Evolutionary conservation across 2,329 filamentous ascomycete genomes (phyloP).

Genomic region (Claviceps lovelessii): DNA sequence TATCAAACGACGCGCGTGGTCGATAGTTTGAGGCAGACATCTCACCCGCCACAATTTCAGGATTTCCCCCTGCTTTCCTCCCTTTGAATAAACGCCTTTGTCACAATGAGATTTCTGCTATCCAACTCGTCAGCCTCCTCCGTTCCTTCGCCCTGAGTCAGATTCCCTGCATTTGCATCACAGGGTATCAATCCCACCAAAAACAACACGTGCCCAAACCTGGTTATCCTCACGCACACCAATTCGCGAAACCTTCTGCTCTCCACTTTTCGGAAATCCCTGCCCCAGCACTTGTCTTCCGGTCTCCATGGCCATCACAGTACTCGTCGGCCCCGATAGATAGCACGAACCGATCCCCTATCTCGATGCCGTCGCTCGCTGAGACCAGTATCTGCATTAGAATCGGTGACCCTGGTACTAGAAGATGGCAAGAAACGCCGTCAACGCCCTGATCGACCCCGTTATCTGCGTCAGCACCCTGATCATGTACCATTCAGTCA

Average conservation of each 20-base stretch:
- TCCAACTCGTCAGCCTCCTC: neutral
- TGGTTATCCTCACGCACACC: neutral
- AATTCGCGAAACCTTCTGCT: neutral
- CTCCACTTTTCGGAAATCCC: neutral
- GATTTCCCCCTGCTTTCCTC: neutral
- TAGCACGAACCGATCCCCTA: conserved; percentile 7
- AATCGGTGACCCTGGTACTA: conserved; percentile 39
- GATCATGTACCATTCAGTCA: conserved; percentile 53
- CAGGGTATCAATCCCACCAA: neutral
- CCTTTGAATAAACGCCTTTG: neutral
- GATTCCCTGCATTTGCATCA: neutral
- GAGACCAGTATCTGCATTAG: conserved; percentile 45
- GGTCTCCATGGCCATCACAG: neutral
- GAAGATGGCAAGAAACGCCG: conserved; percentile 51
- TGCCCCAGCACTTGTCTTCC: neutral
- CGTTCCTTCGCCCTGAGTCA: neutral
- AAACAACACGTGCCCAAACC: neutral
- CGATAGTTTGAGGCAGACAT: neutral
- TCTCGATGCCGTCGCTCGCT: conserved; percentile 44
- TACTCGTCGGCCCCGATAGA: neutral
- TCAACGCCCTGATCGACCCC: conserved; percentile 50
- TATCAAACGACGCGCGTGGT: neutral
- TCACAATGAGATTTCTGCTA: neutral
- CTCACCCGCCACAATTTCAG: neutral
- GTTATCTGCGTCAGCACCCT: conserved; percentile 49